Conservation (phyloP, 495 filamentous ascomycete species). For the Lasiosphaeria miniovina region DNA sequence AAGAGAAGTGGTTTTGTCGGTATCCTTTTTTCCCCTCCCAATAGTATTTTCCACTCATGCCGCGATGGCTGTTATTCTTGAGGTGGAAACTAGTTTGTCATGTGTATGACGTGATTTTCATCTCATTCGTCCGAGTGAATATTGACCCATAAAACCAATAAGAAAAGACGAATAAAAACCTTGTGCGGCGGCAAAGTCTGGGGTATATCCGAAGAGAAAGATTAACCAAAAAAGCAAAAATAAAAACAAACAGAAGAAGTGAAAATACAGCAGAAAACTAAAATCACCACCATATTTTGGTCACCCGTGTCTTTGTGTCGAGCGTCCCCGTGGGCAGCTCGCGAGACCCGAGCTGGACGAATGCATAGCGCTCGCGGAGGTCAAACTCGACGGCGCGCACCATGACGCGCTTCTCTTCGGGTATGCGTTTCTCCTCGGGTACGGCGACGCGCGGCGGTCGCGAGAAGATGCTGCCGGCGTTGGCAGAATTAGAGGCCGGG, state of each 20-base stretch:
- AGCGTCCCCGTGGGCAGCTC: constrained; percentile 44
- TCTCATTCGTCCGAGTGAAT: no score
- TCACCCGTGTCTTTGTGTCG: constrained; percentile 43
- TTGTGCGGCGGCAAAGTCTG: no score
- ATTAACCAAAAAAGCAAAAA: constrained; percentile 3
- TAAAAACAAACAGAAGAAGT: constrained; percentile 8
- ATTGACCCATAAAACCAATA: no score
- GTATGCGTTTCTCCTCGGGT: constrained; percentile 49
- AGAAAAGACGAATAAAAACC: no score
- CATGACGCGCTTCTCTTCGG: constrained; percentile 52
- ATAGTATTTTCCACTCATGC: no score
- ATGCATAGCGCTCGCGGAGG: constrained; percentile 45
- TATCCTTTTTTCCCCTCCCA: no score
- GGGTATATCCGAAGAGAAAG: constrained; percentile 8
- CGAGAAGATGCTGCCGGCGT: constrained; percentile 9
- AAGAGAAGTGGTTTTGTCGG: no score
- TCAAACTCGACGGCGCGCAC: constrained; percentile 54
- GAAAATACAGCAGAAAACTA: not conserved
- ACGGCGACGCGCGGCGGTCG: constrained; percentile 19
- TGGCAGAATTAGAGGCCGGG: not conserved
- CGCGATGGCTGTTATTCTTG: no score
- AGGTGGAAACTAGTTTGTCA: no score
- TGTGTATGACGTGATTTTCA: no score
- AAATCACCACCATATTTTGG: constrained; percentile 45
- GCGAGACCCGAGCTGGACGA: constrained; percentile 48